Evolutionary conservation across 192 early-diverging fungal species (phyloP).

Genomic region (Coemansia sp.): DNA sequence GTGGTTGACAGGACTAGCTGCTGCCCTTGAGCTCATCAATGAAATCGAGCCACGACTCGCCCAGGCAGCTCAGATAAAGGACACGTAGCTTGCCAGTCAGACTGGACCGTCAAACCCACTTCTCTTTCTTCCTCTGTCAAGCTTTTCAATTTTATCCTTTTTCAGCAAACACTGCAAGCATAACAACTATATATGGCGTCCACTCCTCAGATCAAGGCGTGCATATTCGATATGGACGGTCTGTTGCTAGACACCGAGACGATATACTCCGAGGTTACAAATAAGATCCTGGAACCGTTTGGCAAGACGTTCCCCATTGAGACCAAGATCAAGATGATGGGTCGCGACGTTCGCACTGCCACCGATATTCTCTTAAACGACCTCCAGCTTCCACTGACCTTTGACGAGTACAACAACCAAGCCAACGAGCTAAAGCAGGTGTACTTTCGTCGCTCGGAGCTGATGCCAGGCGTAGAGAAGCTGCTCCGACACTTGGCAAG

Average conservation of each 20-base stretch:
- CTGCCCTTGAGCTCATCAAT: background rate
- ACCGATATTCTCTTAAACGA: slow-evolving; percentile 70
- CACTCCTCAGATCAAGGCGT: slow-evolving; percentile 58
- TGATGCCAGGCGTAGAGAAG: slow-evolving; percentile 68
- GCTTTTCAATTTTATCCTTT: background rate
- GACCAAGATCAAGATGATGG: slow-evolving; percentile 77
- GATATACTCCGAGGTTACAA: slow-evolving; percentile 87
- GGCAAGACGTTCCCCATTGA: slow-evolving; percentile 68
- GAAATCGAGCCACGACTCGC: background rate
- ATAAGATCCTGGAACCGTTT: slow-evolving; percentile 78
- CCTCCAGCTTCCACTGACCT: slow-evolving; percentile 70
- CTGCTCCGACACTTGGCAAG: slow-evolving; percentile 75
- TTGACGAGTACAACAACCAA: slow-evolving; percentile 79
- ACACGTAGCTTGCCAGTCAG: background rate
- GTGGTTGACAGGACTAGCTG: background rate
- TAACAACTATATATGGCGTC: slow-evolving; percentile 11
- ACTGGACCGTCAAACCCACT: background rate
- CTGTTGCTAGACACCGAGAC: slow-evolving; percentile 85
- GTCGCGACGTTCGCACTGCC: slow-evolving; percentile 55
- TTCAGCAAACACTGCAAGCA: background rate
- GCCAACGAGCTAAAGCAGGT: slow-evolving; percentile 56
- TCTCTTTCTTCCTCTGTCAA: background rate
- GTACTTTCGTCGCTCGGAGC: slow-evolving; percentile 65
- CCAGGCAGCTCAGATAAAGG: background rate
- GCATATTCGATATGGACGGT: slow-evolving; percentile 86